A percentile compares a stretch with the other conserved stretches of the same genome.
These are phyloP conservation scores for Taphrina flavorubra DNA, from an alignment of 1,139 yeast genomes.

Conservation along the genomic window DNA sequence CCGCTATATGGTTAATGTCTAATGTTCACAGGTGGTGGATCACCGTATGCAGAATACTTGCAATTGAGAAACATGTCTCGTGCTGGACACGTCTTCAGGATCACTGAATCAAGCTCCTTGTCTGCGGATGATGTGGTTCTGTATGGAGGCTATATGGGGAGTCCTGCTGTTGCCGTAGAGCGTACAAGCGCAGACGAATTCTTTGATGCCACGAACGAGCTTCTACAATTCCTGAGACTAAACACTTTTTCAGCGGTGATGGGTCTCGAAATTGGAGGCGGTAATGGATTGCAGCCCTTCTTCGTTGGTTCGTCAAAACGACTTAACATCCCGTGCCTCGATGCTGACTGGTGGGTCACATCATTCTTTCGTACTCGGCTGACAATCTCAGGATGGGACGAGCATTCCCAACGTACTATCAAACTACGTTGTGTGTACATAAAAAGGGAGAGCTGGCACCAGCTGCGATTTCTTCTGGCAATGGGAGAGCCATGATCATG, in stretches of 20 bases:
- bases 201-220: constrained; percentile 51
- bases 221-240: constrained; percentile 50
- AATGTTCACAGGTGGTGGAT: constrained; percentile 55
- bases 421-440: constrained; percentile 53
- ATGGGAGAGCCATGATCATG: constrained; percentile 56
- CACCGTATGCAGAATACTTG: constrained; percentile 56
- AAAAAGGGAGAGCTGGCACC: constrained; percentile 51
- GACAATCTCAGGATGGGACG: constrained; percentile 54
- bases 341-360: constrained; percentile 52
- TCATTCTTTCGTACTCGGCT: not conserved
- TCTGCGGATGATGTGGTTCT: constrained; percentile 52
- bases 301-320: constrained; percentile 50
- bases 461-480: constrained; percentile 57
- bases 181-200: constrained; percentile 49
- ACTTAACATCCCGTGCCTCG: constrained; percentile 53
- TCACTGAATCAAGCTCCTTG: constrained; percentile 51
- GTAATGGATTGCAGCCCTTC: constrained; percentile 56
- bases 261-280: constrained; percentile 58
- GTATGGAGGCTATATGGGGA: constrained; percentile 56
- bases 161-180: constrained; percentile 51
- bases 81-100: constrained; percentile 52
- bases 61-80: constrained; percentile 53
- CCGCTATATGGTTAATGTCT: not conserved
- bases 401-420: constrained; percentile 58
- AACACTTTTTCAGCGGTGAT: constrained; percentile 51